Percentiles rank a stretch among this genome's conserved stretches.
Conservation (phyloP, 352 stramenopile species). For the Phytophthora tubulina region DNA sequence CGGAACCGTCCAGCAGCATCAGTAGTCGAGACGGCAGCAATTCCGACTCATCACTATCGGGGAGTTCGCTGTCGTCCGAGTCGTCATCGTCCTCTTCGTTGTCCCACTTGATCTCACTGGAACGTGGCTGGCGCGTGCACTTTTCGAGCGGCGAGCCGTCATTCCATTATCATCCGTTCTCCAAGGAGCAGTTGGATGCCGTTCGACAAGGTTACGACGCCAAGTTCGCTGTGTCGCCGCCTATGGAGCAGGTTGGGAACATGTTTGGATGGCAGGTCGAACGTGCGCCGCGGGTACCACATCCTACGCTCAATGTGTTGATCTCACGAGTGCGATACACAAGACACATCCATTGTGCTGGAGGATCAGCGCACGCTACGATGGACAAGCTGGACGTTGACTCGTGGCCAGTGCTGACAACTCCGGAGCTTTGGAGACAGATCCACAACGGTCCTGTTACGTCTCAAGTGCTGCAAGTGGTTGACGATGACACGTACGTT, state of each 20-base stretch:
- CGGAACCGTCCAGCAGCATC: conserved; percentile 23
- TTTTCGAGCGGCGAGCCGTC: conserved; percentile 41
- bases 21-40: conserved; percentile 36
- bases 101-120: conserved; percentile 21
- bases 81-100: conserved; percentile 32
- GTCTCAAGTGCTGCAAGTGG: conserved; percentile 44
- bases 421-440: conserved; percentile 37
- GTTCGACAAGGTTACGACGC: conserved; percentile 45
- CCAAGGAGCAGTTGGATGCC: conserved; percentile 38
- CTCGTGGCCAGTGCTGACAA: conserved; percentile 45
- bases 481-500: conserved; percentile 44
- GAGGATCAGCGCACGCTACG: conserved; percentile 29
- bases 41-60: conserved; percentile 32
- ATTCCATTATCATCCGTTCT: conserved; percentile 52
- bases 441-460: conserved; percentile 37
- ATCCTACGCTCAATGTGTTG: conserved; percentile 23
- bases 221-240: conserved; percentile 28
- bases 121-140: conserved; percentile 39
- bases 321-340: conserved; percentile 44
- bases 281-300: conserved; percentile 30
- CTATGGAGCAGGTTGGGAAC: conserved; percentile 24
- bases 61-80: conserved; percentile 17
- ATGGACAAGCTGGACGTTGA: conserved; percentile 43
- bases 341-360: conserved; percentile 45
- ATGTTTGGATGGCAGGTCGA: conserved; percentile 53